Evolutionary conservation across 176 grass and related monocot species (phyloP).

Genomic region (Bothriochloa decipiens): DNA sequence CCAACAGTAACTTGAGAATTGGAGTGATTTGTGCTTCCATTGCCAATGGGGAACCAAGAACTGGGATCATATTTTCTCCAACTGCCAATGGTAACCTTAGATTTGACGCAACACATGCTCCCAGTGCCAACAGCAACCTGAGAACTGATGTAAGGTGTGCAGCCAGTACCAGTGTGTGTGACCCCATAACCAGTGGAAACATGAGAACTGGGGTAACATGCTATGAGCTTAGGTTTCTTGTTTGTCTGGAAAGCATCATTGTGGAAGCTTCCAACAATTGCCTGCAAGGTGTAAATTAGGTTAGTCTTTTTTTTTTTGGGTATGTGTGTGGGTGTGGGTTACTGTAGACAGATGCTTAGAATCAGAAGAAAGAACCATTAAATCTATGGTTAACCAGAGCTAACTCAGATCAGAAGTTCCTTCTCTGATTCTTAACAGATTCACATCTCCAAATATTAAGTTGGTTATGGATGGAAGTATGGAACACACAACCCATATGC

Average conservation of each 20-base stretch:
- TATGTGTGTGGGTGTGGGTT: neutral
- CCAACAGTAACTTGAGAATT: neutral
- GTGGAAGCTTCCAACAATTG: slow-evolving; percentile 51
- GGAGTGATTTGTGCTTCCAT: neutral
- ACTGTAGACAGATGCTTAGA: slow-evolving; percentile 2
- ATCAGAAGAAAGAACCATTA: neutral
- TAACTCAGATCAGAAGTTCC: neutral
- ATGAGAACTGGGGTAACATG: neutral
- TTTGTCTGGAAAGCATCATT: slow-evolving; percentile 15
- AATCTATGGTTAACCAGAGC: neutral
- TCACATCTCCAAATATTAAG: slow-evolving; percentile 6
- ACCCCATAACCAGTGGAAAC: neutral
- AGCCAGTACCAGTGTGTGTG: neutral
- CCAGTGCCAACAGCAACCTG: neutral
- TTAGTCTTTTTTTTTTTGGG: neutral
- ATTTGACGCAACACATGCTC: neutral
- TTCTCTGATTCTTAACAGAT: neutral
- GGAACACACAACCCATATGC: neutral
- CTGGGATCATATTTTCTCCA: neutral
- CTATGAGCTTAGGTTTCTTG: slow-evolving; percentile 19
- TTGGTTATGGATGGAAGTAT: neutral
- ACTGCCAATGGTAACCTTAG: neutral
- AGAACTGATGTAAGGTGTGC: neutral
- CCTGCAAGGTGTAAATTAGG: slow-evolving; percentile 41
- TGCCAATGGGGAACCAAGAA: neutral